These are phyloP conservation scores for Russula brevipes DNA, from an alignment of 768 basidiomycete species.

Conservation along the genomic window DNA sequence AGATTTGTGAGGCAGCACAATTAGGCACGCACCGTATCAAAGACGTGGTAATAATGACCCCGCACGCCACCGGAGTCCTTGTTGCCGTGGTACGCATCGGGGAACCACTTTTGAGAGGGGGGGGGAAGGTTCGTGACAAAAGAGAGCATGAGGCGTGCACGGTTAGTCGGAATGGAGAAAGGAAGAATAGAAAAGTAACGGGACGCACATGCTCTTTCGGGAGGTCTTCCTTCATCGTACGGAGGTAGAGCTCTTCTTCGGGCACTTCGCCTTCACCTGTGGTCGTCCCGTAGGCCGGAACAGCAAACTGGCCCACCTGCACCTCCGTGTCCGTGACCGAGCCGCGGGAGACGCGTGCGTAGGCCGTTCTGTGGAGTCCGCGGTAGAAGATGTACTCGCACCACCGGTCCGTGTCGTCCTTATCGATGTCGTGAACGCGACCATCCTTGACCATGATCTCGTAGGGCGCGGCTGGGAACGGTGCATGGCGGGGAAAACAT, in stretches of 20 bases:
- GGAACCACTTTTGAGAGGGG: conserved; percentile 57
- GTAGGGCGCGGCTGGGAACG: conserved; percentile 60
- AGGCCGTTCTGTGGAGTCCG: conserved; percentile 72
- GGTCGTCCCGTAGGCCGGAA: conserved; percentile 53
- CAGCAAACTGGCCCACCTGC: conserved; percentile 79
- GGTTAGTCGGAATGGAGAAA: neutral
- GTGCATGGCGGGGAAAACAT: neutral
- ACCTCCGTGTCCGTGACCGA: conserved; percentile 88
- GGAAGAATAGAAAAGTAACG: neutral
- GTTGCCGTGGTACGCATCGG: conserved; percentile 61
- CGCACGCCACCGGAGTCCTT: conserved; percentile 51
- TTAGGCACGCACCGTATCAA: conserved; percentile 50
- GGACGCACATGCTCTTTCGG: conserved; percentile 55
- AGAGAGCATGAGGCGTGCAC: neutral
- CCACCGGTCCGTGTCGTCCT: conserved; percentile 68
- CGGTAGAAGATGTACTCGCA: conserved; percentile 91
- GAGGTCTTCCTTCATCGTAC: conserved; percentile 61
- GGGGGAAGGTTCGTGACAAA: neutral
- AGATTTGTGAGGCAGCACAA: neutral
- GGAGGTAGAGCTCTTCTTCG: conserved; percentile 57
- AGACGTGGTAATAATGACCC: conserved; percentile 76
- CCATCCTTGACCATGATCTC: conserved; percentile 74
- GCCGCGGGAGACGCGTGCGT: conserved; percentile 75
- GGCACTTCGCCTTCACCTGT: conserved; percentile 58
- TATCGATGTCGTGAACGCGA: conserved; percentile 71